These are phyloP conservation scores for Leccinum pachyderme DNA, from an alignment of 1,284 basidiomycete species.

Conservation along the genomic window DNA sequence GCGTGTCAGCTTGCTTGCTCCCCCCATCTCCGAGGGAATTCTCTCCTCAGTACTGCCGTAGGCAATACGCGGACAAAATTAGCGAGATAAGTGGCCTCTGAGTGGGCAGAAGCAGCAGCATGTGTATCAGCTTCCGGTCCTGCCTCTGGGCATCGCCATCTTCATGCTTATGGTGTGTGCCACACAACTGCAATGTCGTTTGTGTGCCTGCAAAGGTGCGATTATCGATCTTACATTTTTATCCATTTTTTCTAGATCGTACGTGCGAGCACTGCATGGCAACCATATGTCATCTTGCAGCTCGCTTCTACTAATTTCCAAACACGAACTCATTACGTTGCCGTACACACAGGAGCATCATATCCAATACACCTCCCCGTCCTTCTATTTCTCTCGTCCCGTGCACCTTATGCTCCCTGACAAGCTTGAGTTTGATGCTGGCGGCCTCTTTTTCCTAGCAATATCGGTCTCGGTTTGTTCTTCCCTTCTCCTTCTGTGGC, in stretches of 20 bases:
- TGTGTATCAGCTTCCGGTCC: constrained; percentile 30
- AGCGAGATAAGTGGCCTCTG: constrained; percentile 27
- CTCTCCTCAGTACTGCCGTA: background rate
- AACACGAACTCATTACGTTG: constrained; percentile 25
- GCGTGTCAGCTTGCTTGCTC: background rate
- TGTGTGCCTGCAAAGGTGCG: constrained; percentile 13
- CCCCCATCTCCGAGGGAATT: constrained; percentile 27
- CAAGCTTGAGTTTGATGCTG: constrained; percentile 23
- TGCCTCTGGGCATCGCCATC: constrained; percentile 25
- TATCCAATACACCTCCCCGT: background rate
- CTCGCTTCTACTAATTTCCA: constrained; percentile 18
- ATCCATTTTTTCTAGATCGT: constrained; percentile 8
- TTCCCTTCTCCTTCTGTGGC: constrained; percentile 4
- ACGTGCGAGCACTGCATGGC: constrained; percentile 18
- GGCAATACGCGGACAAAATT: constrained; percentile 17
- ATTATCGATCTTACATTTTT: constrained; percentile 20
- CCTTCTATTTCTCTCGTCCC: constrained; percentile 13
- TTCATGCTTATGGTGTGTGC: constrained; percentile 10
- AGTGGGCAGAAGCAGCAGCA: constrained; percentile 31
- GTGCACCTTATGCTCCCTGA: constrained; percentile 4
- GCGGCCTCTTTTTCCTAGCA: background rate
- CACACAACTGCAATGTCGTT: background rate
- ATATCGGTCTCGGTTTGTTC: constrained; percentile 7
- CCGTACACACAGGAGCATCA: constrained; percentile 9
- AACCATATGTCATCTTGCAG: constrained; percentile 22